Conservation (phyloP, 768 basidiomycete species). For the Scleroderma bovista region DNA sequence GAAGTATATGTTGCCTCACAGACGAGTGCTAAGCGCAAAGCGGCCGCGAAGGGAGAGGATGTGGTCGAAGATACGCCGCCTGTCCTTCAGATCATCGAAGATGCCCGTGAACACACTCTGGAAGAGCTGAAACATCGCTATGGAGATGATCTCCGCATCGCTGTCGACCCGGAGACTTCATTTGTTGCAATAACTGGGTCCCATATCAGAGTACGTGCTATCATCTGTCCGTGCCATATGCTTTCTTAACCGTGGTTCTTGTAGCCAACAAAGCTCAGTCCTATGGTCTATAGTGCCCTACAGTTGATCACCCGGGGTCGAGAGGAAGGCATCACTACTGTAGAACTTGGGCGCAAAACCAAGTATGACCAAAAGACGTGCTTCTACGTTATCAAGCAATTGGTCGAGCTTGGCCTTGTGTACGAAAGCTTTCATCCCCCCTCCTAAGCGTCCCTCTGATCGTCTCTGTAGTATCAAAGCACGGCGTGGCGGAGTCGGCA, state of each 20-base stretch:
- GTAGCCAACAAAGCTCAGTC: constrained; percentile 75
- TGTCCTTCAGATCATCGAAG: constrained; percentile 47
- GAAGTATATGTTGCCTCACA: constrained; percentile 81
- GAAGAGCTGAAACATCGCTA: constrained; percentile 52
- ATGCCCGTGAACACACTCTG: constrained; percentile 50
- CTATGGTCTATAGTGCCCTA: constrained; percentile 79
- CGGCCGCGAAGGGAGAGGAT: constrained; percentile 50
- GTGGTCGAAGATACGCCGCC: constrained; percentile 37
- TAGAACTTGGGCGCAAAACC: constrained; percentile 70
- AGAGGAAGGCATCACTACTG: constrained; percentile 70
- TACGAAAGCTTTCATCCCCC: constrained; percentile 30
- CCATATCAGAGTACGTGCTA: constrained; percentile 63
- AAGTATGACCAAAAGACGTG: constrained; percentile 88
- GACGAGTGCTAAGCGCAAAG: constrained; percentile 59
- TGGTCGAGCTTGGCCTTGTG: constrained; percentile 71
- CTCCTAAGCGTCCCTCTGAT: constrained; percentile 1
- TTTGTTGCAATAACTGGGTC: constrained; percentile 82
- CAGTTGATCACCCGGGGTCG: constrained; percentile 82
- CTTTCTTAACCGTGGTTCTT: constrained; percentile 5
- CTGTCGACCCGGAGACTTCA: constrained; percentile 66
- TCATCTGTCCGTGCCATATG: not conserved
- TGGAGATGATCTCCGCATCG: constrained; percentile 64
- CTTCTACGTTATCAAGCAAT: constrained; percentile 77
- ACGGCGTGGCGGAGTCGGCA: constrained; percentile 70
- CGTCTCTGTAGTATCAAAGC: constrained; percentile 55